Evolutionary conservation across 306 rosid genomes (phyloP), one percentile per base, ranked within the genome.

Genomic region (Vicia villosa): DNA sequence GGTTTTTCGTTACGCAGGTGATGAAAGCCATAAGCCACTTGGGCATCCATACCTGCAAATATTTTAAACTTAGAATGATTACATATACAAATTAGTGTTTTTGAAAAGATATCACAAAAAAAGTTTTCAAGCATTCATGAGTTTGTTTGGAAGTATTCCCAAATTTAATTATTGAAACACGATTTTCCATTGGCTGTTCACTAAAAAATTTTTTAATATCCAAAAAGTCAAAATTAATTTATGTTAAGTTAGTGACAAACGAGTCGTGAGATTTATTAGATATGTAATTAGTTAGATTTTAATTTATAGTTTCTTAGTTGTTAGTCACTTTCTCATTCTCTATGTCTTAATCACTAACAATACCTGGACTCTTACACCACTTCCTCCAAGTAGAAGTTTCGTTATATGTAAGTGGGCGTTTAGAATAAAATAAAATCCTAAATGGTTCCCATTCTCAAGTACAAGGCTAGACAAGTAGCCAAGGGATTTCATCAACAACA

Each of bases 21-120:
- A 75, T 95, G 97, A 80, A 95, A 95, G 37, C 99, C 97, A 84
- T 95, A 91, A 66, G 99, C 97, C 72, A 95, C 96, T 77, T 95
- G 91, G 37, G 97, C 99, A 74, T 95, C 99, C 99, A 95, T 95
- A 79, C 99, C 99, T 91, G 76, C 32, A 80, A 43, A 75, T 10
- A 57, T 73, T 17, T 68, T 11, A 57, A 67, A 36, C 38, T 19
- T 40, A 57, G 32, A 49, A 55, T 50, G 63, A 2, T 65, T 32
- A 37, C 8, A 4, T 45, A 15, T 43, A 65, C 3, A 11, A 42
- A 68, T 55, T 28, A 49, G 22, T 69, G 15, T 59, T 65, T 28
- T 47, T 56, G 8, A 17, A 36, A 14, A 20, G 37, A 12, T 50
- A 50, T 42, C n/a, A 60, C 30, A 41, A 57, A 59, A 8, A 60